Evolutionary conservation across 2,329 filamentous ascomycete species (phyloP).

Genomic region (Didymella segeticola): DNA sequence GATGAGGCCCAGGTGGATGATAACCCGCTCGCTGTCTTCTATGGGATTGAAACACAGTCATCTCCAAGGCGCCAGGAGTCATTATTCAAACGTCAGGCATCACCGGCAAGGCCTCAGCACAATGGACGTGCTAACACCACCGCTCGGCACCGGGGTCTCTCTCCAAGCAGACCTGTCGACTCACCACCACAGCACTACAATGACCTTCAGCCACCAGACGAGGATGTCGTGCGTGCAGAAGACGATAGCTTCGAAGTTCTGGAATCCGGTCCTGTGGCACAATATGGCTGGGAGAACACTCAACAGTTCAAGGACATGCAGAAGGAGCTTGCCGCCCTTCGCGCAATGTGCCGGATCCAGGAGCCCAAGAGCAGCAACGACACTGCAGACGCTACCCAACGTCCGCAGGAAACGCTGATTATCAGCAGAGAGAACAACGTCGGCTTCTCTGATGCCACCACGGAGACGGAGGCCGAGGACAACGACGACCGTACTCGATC

Average conservation of each 20-base stretch:
- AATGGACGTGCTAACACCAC: neutral
- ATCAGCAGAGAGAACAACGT: neutral
- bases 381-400: constrained; percentile 4
- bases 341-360: constrained; percentile 12
- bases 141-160: neutral
- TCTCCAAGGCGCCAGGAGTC: neutral
- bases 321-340: constrained; percentile 5
- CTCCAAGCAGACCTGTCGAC: too few relatives aligned
- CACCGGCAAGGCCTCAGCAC: neutral
- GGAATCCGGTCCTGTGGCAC: neutral
- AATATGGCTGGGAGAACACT: constrained; percentile 8
- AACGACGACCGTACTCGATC: neutral
- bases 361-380: neutral
- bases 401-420: constrained; percentile 1
- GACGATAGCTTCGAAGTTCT: constrained; percentile 9
- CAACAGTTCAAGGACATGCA: constrained; percentile 15
- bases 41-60: constrained; percentile 1
- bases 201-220: neutral
- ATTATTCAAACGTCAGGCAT: neutral
- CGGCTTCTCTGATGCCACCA: constrained; percentile 12
- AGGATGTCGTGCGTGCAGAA: neutral
- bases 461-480: constrained; percentile 2
- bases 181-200: neutral
- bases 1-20: neutral
- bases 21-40: constrained; percentile 8